phyloP scores from a whole-genome alignment of 345 rosid genomes.

The Eutrema yunnanense region DNA sequence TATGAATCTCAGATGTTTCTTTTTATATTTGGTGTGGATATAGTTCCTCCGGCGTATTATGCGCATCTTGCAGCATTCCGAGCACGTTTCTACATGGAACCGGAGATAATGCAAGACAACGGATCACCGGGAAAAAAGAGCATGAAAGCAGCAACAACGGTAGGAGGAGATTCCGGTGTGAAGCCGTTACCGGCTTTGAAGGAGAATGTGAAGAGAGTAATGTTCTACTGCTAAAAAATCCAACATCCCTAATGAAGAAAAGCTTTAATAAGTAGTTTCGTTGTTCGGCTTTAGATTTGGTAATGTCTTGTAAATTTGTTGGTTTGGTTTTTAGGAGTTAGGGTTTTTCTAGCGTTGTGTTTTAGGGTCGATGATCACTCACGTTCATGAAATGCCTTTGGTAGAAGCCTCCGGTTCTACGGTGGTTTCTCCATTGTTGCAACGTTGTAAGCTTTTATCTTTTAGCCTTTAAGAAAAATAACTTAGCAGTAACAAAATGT shows the following conservation, averaged over 20 bases:
- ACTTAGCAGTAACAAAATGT: too few species aligned
- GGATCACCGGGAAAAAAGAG: slow-evolving; percentile 42
- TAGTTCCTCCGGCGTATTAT: slow-evolving; percentile 97
- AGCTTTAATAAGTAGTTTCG: not conserved
- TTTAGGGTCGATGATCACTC: not conserved
- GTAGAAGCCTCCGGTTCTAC: not conserved
- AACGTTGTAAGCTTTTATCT: not conserved
- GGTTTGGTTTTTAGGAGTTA: not conserved
- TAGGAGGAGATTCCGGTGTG: slow-evolving; percentile 55
- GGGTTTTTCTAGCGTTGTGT: slow-evolving; percentile 5
- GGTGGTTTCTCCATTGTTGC: not conserved
- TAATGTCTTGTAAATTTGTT: slow-evolving; percentile 14
- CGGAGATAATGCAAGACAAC: slow-evolving; percentile 68
- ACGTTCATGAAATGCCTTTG: slow-evolving; percentile 4
- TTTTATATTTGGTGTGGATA: not conserved
- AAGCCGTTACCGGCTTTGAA: slow-evolving; percentile 91
- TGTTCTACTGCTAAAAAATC: slow-evolving; percentile 72
- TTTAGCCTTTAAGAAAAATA: not conserved
- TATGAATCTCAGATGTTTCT: not conserved
- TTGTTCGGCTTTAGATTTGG: not conserved
- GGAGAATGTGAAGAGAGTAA: slow-evolving; percentile 96
- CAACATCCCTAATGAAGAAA: not conserved
- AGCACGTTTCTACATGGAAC: slow-evolving; percentile 95
- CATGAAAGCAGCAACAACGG: slow-evolving; percentile 34
- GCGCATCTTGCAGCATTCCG: slow-evolving; percentile 98